Conservation (phyloP, 805 yeast genomes). For the Candida alai region DNA sequence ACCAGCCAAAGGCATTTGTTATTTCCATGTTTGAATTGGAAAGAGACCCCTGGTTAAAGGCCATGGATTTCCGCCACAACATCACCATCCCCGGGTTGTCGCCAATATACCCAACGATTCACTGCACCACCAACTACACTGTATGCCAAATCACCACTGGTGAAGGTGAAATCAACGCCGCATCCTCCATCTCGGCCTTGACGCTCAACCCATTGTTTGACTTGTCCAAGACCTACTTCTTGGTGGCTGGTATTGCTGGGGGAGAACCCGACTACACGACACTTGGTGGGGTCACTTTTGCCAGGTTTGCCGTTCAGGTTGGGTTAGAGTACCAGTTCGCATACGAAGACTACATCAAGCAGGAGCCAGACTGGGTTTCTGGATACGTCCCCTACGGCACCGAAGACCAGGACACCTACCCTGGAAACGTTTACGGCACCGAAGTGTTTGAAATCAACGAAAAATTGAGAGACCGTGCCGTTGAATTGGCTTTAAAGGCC, state of each 20-base stretch:
- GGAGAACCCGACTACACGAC: slow-evolving; percentile 55
- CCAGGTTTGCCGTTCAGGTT: slow-evolving; percentile 59
- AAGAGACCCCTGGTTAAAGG: slow-evolving; percentile 48
- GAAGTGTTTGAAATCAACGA: slow-evolving; percentile 63
- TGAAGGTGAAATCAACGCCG: slow-evolving; percentile 68
- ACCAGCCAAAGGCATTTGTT: slow-evolving; percentile 52
- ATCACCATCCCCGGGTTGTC: slow-evolving; percentile 65
- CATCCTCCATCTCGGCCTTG: slow-evolving; percentile 53
- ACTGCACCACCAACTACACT: slow-evolving; percentile 47
- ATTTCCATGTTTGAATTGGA: slow-evolving; percentile 55
- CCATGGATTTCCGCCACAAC: slow-evolving; percentile 47
- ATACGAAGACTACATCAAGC: slow-evolving; percentile 37
- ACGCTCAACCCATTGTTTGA: slow-evolving; percentile 53
- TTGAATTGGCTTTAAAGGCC: slow-evolving; percentile 46
- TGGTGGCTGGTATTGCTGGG: slow-evolving; percentile 66
- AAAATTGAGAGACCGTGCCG: slow-evolving; percentile 55
- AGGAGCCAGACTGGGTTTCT: slow-evolving; percentile 49
- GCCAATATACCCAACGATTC: slow-evolving; percentile 53
- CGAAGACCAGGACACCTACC: slow-evolving; percentile 45
- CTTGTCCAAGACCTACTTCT: slow-evolving; percentile 55
- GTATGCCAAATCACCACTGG: slow-evolving; percentile 66
- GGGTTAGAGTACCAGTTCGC: slow-evolving; percentile 58
- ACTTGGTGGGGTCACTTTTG: slow-evolving; percentile 56
- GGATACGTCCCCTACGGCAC: slow-evolving; percentile 60
- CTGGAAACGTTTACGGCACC: slow-evolving; percentile 55